Conservation (phyloP, 225 moss, liverwort and hornwort genomes). For the Neckera pumila region DNA sequence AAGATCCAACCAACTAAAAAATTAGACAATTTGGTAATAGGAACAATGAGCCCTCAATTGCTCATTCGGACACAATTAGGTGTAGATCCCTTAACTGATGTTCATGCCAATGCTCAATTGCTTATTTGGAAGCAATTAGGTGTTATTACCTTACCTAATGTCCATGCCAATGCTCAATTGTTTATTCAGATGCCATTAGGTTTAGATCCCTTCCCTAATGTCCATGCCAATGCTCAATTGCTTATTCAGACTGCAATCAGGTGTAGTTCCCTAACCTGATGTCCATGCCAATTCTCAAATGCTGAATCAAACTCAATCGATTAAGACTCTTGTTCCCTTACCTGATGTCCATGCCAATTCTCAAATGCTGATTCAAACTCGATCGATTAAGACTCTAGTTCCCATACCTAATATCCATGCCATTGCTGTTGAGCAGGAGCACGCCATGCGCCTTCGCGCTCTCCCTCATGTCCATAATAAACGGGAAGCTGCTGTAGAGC, state of each 20-base stretch:
- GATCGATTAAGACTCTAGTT: not conserved
- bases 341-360: not conserved
- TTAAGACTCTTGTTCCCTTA: not conserved
- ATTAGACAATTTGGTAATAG: not conserved
- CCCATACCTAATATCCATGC: constrained; percentile 51
- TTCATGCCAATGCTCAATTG: not conserved
- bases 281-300: not conserved
- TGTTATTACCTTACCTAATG: not conserved
- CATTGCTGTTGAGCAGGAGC: constrained; percentile 77
- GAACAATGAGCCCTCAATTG: not conserved
- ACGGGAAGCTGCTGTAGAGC: constrained; percentile 70
- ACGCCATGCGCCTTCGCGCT: constrained; percentile 55
- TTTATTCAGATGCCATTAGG: not conserved
- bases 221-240: not conserved
- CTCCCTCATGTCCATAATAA: constrained; percentile 51
- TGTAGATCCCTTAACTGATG: not conserved
- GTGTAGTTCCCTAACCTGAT: not conserved
- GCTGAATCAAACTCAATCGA: not conserved
- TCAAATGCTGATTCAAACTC: not conserved
- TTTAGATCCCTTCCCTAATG: not conserved
- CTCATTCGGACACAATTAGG: not conserved
- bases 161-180: not conserved
- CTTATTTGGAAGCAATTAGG: not conserved
- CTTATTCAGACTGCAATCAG: not conserved
- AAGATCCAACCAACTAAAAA: not conserved